Percentiles rank a stretch among this genome's conserved stretches.
These are phyloP conservation scores for Aureobasidium sp. DNA, from an alignment of 2,329 filamentous ascomycete species.

Conservation along the genomic window DNA sequence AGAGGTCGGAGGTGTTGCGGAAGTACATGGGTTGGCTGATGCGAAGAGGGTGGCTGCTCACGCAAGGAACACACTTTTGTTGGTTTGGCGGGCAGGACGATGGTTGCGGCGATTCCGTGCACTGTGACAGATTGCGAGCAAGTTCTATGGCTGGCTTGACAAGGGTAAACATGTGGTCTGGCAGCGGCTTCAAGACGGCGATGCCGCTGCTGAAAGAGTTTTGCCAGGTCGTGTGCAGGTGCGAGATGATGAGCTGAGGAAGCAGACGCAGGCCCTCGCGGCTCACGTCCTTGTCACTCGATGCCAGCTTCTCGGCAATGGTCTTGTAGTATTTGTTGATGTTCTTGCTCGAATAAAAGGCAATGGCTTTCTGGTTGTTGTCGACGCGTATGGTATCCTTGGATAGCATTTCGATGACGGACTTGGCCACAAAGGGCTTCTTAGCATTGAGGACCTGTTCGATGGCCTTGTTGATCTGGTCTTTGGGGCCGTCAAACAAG, in stretches of 20 bases:
- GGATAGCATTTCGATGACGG: conserved; percentile 56
- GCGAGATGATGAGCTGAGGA: conserved; percentile 70
- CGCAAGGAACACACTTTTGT: conserved; percentile 67
- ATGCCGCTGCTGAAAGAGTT: conserved; percentile 70
- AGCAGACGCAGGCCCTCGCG: conserved; percentile 57
- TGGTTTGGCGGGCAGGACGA: conserved; percentile 78
- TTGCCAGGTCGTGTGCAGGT: conserved; percentile 81
- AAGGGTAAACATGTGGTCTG: conserved; percentile 66
- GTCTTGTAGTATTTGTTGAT: conserved; percentile 61
- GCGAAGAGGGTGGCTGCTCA: conserved; percentile 55
- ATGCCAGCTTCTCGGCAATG: conserved; percentile 54
- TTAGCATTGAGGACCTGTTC: conserved; percentile 34
- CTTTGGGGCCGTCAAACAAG: conserved; percentile 64
- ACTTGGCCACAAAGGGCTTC: conserved; percentile 55
- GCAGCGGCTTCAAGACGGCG: conserved; percentile 70
- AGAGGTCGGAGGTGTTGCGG: conserved; percentile 63
- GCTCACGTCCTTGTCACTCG: conserved; percentile 42
- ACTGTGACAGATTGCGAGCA: conserved; percentile 67
- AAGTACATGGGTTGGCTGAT: conserved; percentile 62
- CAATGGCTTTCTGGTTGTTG: conserved; percentile 58
- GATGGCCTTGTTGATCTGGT: conserved; percentile 37
- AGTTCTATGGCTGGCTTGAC: conserved; percentile 64
- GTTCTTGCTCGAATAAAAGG: conserved; percentile 63
- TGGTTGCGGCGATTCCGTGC: conserved; percentile 65
- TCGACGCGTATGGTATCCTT: conserved; percentile 60